Conservation (phyloP, 1,284 basidiomycete species). For the Vanrija sp. region DNA sequence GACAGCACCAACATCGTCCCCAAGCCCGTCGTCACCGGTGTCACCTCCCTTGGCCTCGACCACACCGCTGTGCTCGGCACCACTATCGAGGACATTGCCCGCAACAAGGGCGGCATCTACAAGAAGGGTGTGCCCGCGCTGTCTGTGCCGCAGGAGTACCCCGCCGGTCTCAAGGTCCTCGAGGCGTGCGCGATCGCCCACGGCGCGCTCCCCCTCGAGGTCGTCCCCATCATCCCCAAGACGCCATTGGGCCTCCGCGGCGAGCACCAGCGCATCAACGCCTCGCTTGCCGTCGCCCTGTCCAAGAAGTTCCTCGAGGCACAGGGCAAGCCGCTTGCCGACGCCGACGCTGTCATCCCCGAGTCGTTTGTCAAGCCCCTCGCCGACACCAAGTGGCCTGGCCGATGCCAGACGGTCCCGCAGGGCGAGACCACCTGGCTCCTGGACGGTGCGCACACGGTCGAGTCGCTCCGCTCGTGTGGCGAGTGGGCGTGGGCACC, state of each 20-base stretch:
- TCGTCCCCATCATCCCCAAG: constrained; percentile 34
- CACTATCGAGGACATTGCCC: constrained; percentile 84
- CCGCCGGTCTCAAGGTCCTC: constrained; percentile 65
- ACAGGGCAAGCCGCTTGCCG: constrained; percentile 27
- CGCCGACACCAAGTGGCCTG: constrained; percentile 79
- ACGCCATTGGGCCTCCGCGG: constrained; percentile 71
- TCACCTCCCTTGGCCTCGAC: constrained; percentile 88
- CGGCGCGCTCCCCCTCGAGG: constrained; percentile 34
- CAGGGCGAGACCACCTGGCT: constrained; percentile 65
- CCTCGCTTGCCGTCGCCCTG: constrained; percentile 76
- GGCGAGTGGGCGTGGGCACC: constrained; percentile 63
- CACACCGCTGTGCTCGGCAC: constrained; percentile 88
- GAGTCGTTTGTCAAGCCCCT: constrained; percentile 62
- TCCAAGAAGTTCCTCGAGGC: constrained; percentile 64
- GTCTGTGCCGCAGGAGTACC: constrained; percentile 67
- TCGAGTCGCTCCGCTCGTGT: constrained; percentile 82
- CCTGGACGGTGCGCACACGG: constrained; percentile 92
- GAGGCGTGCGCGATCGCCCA: constrained; percentile 65
- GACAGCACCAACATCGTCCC: constrained; percentile 97
- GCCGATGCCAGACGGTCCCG: constrained; percentile 86
- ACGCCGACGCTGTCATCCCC: constrained; percentile 51
- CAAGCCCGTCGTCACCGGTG: constrained; percentile 78
- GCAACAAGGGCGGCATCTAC: constrained; percentile 96
- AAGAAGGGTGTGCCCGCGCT: constrained; percentile 85
- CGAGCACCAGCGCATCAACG: constrained; percentile 85